Evolutionary conservation across 2,329 filamentous ascomycete genomes (phyloP).

Genomic region (Penicillium digitatum): DNA sequence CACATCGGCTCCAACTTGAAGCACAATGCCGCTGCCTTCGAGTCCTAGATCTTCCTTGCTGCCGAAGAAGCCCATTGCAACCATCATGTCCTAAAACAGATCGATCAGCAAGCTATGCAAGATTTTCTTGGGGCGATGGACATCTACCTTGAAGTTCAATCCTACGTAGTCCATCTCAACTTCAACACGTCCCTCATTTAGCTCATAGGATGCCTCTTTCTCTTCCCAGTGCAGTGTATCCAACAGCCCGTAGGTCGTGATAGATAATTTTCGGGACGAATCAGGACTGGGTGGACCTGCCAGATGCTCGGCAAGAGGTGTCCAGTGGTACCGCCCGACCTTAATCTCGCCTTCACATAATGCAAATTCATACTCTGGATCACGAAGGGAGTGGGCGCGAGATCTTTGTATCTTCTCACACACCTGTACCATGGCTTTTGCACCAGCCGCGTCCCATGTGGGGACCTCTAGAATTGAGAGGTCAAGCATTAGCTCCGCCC

Average conservation of each 20-base stretch:
- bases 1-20: slow-evolving; percentile 26
- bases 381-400: not conserved
- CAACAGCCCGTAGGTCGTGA: slow-evolving; percentile 7
- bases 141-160: slow-evolving; percentile 12
- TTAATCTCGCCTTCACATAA: slow-evolving; percentile 5
- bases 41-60: slow-evolving; percentile 24
- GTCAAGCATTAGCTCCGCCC: slow-evolving; percentile 7
- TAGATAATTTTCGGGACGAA: not conserved
- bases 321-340: slow-evolving; percentile 13
- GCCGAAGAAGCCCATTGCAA: slow-evolving; percentile 32
- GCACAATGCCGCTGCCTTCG: slow-evolving; percentile 34
- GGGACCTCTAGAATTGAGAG: slow-evolving; percentile 13
- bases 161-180: slow-evolving; percentile 15
- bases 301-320: slow-evolving; percentile 2
- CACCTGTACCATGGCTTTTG: not conserved
- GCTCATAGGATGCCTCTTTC: not conserved
- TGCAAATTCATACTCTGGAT: slow-evolving; percentile 12
- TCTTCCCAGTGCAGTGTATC: slow-evolving; percentile 6
- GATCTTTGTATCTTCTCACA: slow-evolving; percentile 4
- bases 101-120: not conserved
- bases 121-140: not conserved
- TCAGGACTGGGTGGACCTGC: not conserved
- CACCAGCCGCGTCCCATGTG: not conserved
- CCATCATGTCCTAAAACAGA: slow-evolving; percentile 16
- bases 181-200: slow-evolving; percentile 6